Evolutionary conservation across 139 green algal genomes (phyloP).

Genomic region (Asterochloris erici): DNA sequence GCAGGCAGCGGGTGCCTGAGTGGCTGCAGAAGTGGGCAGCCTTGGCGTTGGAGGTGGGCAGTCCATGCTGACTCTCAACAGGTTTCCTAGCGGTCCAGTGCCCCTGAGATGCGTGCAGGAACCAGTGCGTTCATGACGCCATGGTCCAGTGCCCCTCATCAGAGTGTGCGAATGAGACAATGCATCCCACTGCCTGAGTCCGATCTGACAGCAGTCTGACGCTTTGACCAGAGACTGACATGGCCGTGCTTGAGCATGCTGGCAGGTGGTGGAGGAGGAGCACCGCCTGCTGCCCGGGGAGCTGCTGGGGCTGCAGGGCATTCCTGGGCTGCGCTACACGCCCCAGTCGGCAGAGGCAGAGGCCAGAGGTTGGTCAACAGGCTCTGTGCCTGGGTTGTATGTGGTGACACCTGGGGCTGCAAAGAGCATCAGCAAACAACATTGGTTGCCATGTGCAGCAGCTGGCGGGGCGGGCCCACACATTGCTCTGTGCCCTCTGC

Average conservation of each 20-base stretch:
- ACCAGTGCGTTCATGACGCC: too few relatives aligned
- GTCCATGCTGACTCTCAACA: neutral
- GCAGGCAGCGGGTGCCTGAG: conserved; percentile 34
- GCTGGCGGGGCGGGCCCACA: too few relatives aligned
- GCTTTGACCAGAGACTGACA: too few relatives aligned
- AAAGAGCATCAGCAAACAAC: neutral
- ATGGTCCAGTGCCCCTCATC: too few relatives aligned
- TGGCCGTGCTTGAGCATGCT: conserved; percentile 17
- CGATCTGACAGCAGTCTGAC: too few relatives aligned
- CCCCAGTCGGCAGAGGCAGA: conserved; percentile 31
- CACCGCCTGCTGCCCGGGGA: conserved; percentile 51
- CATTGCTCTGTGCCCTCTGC: too few relatives aligned
- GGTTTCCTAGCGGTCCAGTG: conserved; percentile 31
- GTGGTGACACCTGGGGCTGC: neutral
- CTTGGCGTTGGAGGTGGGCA: conserved; percentile 33
- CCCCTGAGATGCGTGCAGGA: too few relatives aligned
- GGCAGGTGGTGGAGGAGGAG: conserved; percentile 61
- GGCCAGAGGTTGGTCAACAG: conserved; percentile 11
- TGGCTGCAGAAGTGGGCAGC: conserved; percentile 88
- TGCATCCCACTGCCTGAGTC: too few relatives aligned
- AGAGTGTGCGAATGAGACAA: too few relatives aligned
- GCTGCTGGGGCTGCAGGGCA: conserved; percentile 46
- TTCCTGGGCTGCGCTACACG: conserved; percentile 38
- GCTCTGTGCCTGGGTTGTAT: neutral
- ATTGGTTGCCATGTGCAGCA: neutral